Evolutionary conservation across 306 rosid species (phyloP).

Genomic region (Biancaea sappan): DNA sequence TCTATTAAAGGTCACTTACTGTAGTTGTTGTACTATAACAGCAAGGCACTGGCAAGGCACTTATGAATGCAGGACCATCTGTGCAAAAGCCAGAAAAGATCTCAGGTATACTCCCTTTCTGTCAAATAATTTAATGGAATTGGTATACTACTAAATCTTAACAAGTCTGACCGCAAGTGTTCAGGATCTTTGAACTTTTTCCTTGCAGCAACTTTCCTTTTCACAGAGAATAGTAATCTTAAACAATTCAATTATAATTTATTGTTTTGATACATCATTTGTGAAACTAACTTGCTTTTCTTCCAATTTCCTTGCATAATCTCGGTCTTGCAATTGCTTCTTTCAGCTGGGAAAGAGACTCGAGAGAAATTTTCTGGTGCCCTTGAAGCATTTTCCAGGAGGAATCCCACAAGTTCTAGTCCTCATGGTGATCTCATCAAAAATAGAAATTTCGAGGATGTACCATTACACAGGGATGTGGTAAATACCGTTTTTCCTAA

Average conservation of each 20-base stretch:
- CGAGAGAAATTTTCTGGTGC: slow-evolving; percentile 90
- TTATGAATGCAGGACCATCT: slow-evolving; percentile 60
- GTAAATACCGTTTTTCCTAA: slow-evolving; percentile 50
- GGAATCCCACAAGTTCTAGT: slow-evolving; percentile 60
- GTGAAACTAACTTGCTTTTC: slow-evolving; percentile 30
- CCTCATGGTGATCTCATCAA: slow-evolving; percentile 67
- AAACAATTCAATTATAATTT: slow-evolving; percentile 1
- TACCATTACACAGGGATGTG: slow-evolving; percentile 56
- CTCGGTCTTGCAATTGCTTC: slow-evolving; percentile 37
- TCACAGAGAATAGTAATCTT: neutral
- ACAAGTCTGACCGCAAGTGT: neutral
- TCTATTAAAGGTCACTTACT: slow-evolving; percentile 42
- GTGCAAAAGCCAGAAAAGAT: slow-evolving; percentile 71
- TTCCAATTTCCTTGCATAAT: slow-evolving; percentile 31
- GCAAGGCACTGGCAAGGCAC: slow-evolving; percentile 77
- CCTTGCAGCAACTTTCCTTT: slow-evolving; percentile 12
- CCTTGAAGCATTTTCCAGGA: slow-evolving; percentile 77
- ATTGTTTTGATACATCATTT: neutral
- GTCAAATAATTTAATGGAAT: slow-evolving; percentile 31
- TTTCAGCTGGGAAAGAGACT: slow-evolving; percentile 83
- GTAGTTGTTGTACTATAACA: slow-evolving; percentile 42
- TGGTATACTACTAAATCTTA: slow-evolving; percentile 20
- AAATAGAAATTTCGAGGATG: slow-evolving; percentile 68
- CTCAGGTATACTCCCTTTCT: slow-evolving; percentile 62
- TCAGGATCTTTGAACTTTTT: slow-evolving; percentile 23